Conservation (phyloP, 148 eudicot genomes). For the Drosera capensis region DNA sequence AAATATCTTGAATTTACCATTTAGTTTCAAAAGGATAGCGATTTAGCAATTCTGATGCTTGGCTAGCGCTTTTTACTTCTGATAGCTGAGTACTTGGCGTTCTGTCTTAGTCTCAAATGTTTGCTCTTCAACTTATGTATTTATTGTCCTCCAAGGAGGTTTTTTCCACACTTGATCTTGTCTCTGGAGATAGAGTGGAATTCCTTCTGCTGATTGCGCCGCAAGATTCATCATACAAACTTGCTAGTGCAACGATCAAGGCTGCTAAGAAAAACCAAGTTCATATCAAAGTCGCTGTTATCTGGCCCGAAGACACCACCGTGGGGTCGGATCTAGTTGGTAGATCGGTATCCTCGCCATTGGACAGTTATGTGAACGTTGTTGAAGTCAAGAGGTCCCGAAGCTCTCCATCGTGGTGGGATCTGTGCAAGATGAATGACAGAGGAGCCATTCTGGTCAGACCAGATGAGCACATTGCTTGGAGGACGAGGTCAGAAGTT, state of each 20-base stretch:
- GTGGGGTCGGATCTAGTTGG: slow-evolving; percentile 13
- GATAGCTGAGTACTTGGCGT: too few relatives aligned
- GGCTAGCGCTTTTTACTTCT: too few relatives aligned
- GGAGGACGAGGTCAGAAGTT: slow-evolving; percentile 42
- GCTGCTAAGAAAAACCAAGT: slow-evolving; percentile 47
- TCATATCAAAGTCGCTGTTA: slow-evolving; percentile 49
- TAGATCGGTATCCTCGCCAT: slow-evolving; percentile 18
- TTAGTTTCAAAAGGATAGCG: too few relatives aligned
- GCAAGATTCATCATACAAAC: slow-evolving; percentile 38
- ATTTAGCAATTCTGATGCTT: too few relatives aligned
- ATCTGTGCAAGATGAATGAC: slow-evolving; percentile 55
- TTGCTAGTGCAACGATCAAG: slow-evolving; percentile 46
- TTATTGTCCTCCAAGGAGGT: slow-evolving; percentile 23
- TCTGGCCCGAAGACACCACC: slow-evolving; percentile 43
- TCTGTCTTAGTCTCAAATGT: background rate
- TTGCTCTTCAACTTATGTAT: background rate
- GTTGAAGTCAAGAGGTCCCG: slow-evolving; percentile 28
- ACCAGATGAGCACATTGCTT: slow-evolving; percentile 88
- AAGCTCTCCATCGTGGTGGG: slow-evolving; percentile 70
- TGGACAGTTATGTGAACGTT: slow-evolving; percentile 35
- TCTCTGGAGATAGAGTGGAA: slow-evolving; percentile 56
- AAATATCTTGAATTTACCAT: too few relatives aligned
- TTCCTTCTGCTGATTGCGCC: slow-evolving; percentile 73
- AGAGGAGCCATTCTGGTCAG: slow-evolving; percentile 88
- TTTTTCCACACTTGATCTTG: slow-evolving; percentile 59